Evolutionary conservation across 2,329 filamentous ascomycete species (phyloP), one percentile per base, ranked within the genome.

Genomic region (Pseudocercospora ulei): DNA sequence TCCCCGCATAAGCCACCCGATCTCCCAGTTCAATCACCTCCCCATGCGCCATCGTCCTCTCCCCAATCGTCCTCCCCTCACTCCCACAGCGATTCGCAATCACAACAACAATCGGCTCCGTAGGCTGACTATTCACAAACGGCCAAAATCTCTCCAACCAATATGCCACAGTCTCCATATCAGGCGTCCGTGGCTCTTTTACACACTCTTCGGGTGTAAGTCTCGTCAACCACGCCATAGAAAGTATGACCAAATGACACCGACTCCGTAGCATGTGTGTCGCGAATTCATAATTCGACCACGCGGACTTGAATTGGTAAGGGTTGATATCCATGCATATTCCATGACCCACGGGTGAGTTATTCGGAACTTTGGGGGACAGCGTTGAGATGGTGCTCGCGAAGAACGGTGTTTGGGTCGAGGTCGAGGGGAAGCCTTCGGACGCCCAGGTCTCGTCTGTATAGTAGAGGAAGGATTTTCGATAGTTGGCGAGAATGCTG

Each of bases 181-280:
- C 82, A 0, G 81, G 80, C 34, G 73, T 47, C 47, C 64, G 17
- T 50, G 66, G 42, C 53, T 74, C 55, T 65, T 76, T 5, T 43
- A 41, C 11, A 52, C 65, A 1, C 60, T 67, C 51, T 66, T 70
- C 44, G 67, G 75, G 39, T 58, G 65, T 1, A 14, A 74, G 56
- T 17, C 64, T 56, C 9, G 80, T 84, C 19, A 82, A 65, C 82
- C 82, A 88, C 0, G 83, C 81, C 82, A 87, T 87, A 3, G 73
- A 75, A 0, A 88, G 50, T 20, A 86, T 73, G 1, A 83, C 75
- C 0, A 87, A 46, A 8, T 76, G 74, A 0, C 78, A 71, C 0
- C 68, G 54, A 0, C 63, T 61, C 1, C 73, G 61, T 0, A 84
- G 56, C 4, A 78, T 64, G 27, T 82, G 75, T 14, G 64, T 70